phyloP scores from a whole-genome alignment of 2,329 filamentous ascomycete species.

The Ophiostoma ulmi region DNA sequence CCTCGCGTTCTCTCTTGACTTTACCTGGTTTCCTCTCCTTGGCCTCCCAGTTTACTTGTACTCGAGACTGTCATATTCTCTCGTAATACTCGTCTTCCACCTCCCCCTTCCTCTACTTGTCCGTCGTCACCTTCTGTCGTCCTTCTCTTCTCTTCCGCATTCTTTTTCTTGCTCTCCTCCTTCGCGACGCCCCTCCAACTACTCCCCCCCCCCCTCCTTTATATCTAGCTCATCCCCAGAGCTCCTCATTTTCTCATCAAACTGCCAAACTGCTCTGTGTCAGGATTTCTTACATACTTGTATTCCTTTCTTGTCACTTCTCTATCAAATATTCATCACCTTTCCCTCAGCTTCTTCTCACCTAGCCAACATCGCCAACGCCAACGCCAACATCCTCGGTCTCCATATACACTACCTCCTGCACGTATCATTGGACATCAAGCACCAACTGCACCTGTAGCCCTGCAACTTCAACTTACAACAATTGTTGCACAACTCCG shows the following conservation, averaged over 20 bases:
- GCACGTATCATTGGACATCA: not conserved
- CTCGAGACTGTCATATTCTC: not conserved
- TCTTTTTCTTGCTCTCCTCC: not conserved
- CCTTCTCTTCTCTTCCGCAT: not conserved
- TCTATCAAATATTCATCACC: too few species aligned
- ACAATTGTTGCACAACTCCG: not conserved
- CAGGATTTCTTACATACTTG: too few species aligned
- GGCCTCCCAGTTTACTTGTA: not conserved
- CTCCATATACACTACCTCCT: not conserved
- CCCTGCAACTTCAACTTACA: not conserved
- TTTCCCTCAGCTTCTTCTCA: not conserved
- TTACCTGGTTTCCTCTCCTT: not conserved
- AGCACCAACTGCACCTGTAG: not conserved
- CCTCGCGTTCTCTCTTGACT: not conserved
- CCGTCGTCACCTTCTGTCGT: not conserved
- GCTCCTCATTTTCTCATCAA: not conserved
- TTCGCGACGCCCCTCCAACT: not conserved
- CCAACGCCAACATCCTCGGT: not conserved
- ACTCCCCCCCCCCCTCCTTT: not conserved
- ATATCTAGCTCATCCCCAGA: not conserved
- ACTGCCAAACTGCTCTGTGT: not conserved
- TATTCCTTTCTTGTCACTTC: too few species aligned
- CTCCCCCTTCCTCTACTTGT: conserved; percentile 4
- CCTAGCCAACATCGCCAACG: not conserved
- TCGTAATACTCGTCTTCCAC: not conserved